phyloP scores from a whole-genome alignment of 495 filamentous ascomycete genomes.

The Penicillium riverlandense region DNA sequence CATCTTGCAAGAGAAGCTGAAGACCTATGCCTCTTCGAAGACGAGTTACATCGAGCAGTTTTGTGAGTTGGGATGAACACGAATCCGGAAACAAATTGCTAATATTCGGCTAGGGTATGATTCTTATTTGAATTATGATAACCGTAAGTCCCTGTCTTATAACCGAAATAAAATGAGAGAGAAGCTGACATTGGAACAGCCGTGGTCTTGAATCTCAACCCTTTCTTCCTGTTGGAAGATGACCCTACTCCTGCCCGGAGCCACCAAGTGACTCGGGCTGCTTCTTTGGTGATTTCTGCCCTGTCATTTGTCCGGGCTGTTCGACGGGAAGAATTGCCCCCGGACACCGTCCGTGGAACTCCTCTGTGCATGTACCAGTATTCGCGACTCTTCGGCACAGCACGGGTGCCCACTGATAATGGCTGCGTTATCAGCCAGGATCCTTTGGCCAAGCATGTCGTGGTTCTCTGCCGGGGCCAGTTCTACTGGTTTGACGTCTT shows the following conservation, averaged over 20 bases:
- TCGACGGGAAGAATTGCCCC: constrained; percentile 84
- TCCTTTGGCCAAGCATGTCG: constrained; percentile 77
- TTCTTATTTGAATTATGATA: constrained; percentile 96
- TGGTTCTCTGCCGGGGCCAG: constrained; percentile 92
- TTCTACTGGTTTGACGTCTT: constrained; percentile 99
- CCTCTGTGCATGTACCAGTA: constrained; percentile 98
- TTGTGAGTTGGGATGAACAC: constrained; percentile 53
- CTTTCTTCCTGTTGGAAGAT: constrained; percentile 96
- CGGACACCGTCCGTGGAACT: constrained; percentile 73
- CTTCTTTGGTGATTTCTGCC: constrained; percentile 84
- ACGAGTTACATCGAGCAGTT: constrained; percentile 99
- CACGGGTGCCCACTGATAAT: constrained; percentile 88
- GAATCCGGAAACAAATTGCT: neutral
- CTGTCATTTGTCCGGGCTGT: constrained; percentile 91
- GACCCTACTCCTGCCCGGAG: constrained; percentile 94
- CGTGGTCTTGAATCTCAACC: constrained; percentile 94
- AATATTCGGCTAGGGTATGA: constrained; percentile 71
- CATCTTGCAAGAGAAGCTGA: constrained; percentile 78
- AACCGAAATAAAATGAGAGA: neutral
- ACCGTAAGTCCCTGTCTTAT: constrained; percentile 44
- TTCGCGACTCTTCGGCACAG: constrained; percentile 90
- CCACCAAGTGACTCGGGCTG: constrained; percentile 91
- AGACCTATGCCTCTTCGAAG: constrained; percentile 86
- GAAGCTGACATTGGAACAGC: constrained; percentile 31
- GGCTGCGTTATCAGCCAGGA: constrained; percentile 96